phyloP scores from a whole-genome alignment of 2,329 filamentous ascomycete species.

The Fusarium austroafricanum region DNA sequence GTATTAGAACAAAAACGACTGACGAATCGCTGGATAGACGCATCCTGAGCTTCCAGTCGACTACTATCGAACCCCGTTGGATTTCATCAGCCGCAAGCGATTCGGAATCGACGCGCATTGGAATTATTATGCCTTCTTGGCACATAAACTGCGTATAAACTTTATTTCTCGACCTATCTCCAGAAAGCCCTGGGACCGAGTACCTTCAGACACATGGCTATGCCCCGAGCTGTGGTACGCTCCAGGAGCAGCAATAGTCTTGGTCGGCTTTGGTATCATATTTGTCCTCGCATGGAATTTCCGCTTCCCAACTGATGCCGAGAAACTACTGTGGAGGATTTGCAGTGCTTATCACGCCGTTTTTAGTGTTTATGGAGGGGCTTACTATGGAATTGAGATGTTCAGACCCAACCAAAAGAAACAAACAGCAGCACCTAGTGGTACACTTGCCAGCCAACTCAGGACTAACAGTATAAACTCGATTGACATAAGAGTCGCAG shows the following conservation, averaged over 20 bases:
- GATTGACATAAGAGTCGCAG: neutral
- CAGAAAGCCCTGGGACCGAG: conserved; percentile 36
- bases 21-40: conserved; percentile 32
- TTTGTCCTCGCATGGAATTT: neutral
- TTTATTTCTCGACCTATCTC: conserved; percentile 33
- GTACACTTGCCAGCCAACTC: neutral
- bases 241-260: neutral
- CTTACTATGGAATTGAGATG: neutral
- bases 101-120: conserved; percentile 40
- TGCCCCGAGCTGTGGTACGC: neutral
- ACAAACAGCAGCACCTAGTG: neutral
- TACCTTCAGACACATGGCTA: conserved; percentile 2
- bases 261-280: neutral
- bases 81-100: conserved; percentile 43
- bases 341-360: neutral
- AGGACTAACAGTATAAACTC: neutral
- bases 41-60: conserved; percentile 30
- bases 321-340: neutral
- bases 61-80: conserved; percentile 50
- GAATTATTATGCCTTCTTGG: conserved; percentile 36
- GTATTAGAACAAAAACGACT: neutral
- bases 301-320: neutral
- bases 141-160: conserved; percentile 28
- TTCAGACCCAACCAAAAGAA: neutral
- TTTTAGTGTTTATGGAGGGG: neutral